Conservation (phyloP, 495 filamentous ascomycete species). For the Chaetomium fimeti region DNA sequence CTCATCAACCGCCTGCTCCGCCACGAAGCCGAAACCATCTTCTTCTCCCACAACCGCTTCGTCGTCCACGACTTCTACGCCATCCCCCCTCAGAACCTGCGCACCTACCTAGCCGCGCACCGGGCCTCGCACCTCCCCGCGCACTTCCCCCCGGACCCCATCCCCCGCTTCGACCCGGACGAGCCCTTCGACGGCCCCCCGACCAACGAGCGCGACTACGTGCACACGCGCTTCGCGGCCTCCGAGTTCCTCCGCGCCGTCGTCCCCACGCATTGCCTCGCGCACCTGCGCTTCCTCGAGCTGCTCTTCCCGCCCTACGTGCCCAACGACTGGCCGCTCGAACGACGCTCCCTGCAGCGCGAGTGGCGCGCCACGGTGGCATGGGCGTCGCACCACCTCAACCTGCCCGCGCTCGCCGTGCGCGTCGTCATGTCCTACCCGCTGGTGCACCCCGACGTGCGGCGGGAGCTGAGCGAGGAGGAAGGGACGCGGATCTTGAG, state of each 20-base stretch:
- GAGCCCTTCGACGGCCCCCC: neutral
- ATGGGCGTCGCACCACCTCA: conserved; percentile 16
- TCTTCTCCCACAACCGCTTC: conserved; percentile 21
- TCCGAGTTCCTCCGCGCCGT: conserved; percentile 6
- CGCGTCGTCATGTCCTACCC: conserved; percentile 11
- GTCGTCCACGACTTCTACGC: conserved; percentile 17
- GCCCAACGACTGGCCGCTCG: conserved; percentile 3
- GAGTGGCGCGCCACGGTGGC: conserved; percentile 13
- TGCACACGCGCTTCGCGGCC: neutral
- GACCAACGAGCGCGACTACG: conserved; percentile 3
- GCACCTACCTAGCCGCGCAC: no score
- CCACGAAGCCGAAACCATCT: conserved; percentile 17
- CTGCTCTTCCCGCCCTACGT: conserved; percentile 12
- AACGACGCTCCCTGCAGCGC: neutral
- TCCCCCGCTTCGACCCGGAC: neutral
- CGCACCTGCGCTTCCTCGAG: conserved; percentile 15
- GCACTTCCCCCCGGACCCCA: no score
- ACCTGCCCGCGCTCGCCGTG: conserved; percentile 13
- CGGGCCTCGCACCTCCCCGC: no score
- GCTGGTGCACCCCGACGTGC: neutral
- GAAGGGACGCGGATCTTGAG: neutral
- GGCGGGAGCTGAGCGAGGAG: neutral
- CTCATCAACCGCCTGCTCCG: conserved; percentile 13
- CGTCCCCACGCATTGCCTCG: conserved; percentile 7
- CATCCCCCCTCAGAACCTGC: neutral